Evolutionary conservation across 257 asterid species (phyloP).

Genomic region (Ophiorrhiza pumila): DNA sequence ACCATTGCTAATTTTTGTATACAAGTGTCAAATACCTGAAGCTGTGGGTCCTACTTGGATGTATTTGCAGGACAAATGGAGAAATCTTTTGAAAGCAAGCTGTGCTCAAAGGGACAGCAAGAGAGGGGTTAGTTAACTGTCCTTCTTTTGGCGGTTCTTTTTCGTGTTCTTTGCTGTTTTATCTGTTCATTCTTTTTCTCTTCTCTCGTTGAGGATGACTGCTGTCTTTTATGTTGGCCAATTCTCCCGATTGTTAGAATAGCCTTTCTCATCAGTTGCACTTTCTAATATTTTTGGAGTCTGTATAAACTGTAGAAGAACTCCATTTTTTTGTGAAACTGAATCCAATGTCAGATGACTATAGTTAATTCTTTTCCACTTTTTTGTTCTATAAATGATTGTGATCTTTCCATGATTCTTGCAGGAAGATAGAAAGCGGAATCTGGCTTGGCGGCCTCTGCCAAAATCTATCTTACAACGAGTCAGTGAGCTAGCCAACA

Average conservation of each 20-base stretch:
- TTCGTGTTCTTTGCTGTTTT: background rate
- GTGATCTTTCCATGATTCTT: background rate
- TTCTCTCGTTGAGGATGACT: background rate
- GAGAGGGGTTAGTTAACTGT: slow-evolving; percentile 42
- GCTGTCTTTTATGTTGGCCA: background rate
- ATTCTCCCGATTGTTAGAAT: background rate
- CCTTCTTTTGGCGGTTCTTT: background rate
- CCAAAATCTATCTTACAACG: slow-evolving; percentile 72
- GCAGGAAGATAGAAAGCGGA: slow-evolving; percentile 79
- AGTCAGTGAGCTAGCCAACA: slow-evolving; percentile 64
- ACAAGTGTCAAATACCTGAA: background rate
- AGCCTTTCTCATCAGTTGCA: background rate
- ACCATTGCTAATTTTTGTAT: no score
- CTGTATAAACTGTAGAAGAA: background rate
- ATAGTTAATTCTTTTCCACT: background rate
- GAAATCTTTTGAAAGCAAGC: slow-evolving; percentile 93
- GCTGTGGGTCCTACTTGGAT: slow-evolving; percentile 15
- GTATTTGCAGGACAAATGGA: slow-evolving; percentile 83
- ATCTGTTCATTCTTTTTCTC: background rate
- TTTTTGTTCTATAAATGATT: background rate
- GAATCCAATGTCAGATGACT: no score
- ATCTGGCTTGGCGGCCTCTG: slow-evolving; percentile 85
- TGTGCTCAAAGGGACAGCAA: slow-evolving; percentile 54
- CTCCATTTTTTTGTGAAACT: background rate
- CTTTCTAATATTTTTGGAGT: background rate